Percentiles rank a stretch among this genome's conserved stretches.
phyloP scores from a whole-genome alignment of 108 stramenopile species.

The Hondaea fermentalgiana region DNA sequence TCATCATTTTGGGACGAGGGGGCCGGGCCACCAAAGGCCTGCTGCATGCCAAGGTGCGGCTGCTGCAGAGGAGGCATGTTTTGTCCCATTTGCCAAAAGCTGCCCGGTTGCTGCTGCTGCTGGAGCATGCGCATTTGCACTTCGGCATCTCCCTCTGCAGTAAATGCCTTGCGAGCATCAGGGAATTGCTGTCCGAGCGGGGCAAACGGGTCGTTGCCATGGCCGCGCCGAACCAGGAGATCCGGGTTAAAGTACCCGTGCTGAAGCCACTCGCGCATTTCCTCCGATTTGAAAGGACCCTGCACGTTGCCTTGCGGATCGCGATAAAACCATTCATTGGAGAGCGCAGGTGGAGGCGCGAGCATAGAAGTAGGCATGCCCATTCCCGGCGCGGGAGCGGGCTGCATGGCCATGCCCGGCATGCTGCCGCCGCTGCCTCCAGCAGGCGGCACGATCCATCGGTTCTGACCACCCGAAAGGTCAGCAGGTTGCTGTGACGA shows the following conservation, averaged over 20 bases:
- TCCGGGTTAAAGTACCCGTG: constrained; percentile 92
- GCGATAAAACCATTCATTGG: constrained; percentile 38
- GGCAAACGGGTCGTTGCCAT: constrained; percentile 58
- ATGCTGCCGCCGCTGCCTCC: not conserved
- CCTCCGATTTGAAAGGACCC: constrained; percentile 84
- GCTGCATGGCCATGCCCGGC: not conserved
- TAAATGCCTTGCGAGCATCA: constrained; percentile 61
- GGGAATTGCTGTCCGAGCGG: constrained; percentile 48
- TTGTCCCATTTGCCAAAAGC: constrained; percentile 13
- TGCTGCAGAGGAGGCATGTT: constrained; percentile 30
- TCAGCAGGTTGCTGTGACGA: not conserved
- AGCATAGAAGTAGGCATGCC: not conserved
- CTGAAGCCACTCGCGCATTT: constrained; percentile 95
- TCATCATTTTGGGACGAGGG: constrained; percentile 17
- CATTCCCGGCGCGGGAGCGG: not conserved
- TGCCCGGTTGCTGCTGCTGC: constrained; percentile 32
- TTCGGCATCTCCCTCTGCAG: constrained; percentile 13
- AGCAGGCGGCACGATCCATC: constrained; percentile 13
- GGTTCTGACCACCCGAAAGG: not conserved
- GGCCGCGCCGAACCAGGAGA: constrained; percentile 68
- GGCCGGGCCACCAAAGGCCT: not conserved
- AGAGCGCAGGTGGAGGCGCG: not conserved
- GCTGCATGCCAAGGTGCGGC: constrained; percentile 15
- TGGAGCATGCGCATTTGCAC: constrained; percentile 16
- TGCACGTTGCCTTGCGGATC: constrained; percentile 45